Evolutionary conservation across 257 asterid species (phyloP), one percentile per base, ranked within the genome.

Genomic region (Solanum pennellii): DNA sequence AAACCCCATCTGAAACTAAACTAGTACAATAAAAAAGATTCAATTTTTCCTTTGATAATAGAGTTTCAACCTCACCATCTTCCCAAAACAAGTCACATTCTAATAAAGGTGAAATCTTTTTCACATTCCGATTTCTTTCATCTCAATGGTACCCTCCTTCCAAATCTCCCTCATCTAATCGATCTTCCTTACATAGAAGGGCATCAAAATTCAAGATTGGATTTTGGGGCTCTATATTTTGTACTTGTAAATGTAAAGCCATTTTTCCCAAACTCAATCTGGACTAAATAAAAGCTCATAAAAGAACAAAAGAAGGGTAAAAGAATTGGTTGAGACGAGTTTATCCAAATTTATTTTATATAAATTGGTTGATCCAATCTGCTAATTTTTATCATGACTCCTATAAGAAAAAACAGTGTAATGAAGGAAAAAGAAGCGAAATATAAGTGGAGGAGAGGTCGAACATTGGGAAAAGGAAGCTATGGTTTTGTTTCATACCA

Each of bases 61-160:
- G 94, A 71, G 74, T 42, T 44, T 72, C 80, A 77, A 96, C 90
- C 94, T 95, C 99, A 6, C 91, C 94, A n/a, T 93, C 95, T 74
- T 96, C 99, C 99, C 98, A 96, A 69, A 92, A 92, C 80, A 94
- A 77, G 93, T 96, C 98, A 83, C 90, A 93, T 88, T 92, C 95
- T 49, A 84, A 86, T 47, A 93, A 90, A 91, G 89, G 37, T 83
- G 88, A 88, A 52, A 90, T 89, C 33, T 47, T 47, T 47, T 47
- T 47, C 20, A 47, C 59, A 47, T 47, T 83, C 16, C 35, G 23
- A 80, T 62, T 83, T 85, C 87, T 16, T 86, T 88, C 71, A 9
- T 62, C 31, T 62, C 31, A 62, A 5, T 3, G 15, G 71, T n/a
- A n/a, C 71, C 15, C 29, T 60, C 27, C 69, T 23, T 29, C 69